Evolutionary conservation across 441 rosid species (phyloP).

Genomic region (Populus hybrid): DNA sequence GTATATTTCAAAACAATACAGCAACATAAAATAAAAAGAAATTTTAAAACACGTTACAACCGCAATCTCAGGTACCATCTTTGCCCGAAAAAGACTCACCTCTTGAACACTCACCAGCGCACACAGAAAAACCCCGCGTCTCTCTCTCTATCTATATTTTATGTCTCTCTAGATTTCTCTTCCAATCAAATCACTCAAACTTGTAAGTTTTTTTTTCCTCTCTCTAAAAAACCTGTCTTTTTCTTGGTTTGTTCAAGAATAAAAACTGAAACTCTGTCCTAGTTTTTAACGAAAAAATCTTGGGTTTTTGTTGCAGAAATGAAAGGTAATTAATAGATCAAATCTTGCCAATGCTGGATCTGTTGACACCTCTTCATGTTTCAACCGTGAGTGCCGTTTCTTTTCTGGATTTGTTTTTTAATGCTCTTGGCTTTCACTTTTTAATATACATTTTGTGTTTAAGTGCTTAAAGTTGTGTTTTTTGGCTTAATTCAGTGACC

Average conservation of each 20-base stretch:
- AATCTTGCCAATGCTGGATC: conserved; percentile 37
- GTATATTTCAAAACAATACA: too few relatives aligned
- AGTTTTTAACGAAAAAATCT: neutral
- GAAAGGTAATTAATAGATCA: conserved; percentile 25
- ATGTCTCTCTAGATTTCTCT: conserved; percentile 40
- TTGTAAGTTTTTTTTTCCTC: neutral
- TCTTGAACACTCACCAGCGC: neutral
- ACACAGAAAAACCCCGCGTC: conserved; percentile 16
- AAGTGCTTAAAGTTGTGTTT: neutral
- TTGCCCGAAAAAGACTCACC: conserved; percentile 26
- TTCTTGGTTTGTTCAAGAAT: conserved; percentile 2
- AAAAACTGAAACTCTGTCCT: neutral
- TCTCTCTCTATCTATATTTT: neutral
- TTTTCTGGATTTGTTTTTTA: neutral
- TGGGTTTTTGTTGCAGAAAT: conserved; percentile 6
- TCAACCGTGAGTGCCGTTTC: conserved; percentile 23
- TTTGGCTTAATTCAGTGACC: neutral
- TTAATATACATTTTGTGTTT: neutral
- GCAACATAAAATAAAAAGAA: too few relatives aligned
- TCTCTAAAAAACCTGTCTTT: conserved; percentile 9
- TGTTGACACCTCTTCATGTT: conserved; percentile 28
- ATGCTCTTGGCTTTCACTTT: neutral
- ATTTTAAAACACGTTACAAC: too few relatives aligned
- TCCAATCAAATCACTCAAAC: conserved; percentile 36
- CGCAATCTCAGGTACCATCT: neutral